Evolutionary conservation across 768 basidiomycete genomes (phyloP), one percentile per base, ranked within the genome.

Genomic region (Suillus paluster): DNA sequence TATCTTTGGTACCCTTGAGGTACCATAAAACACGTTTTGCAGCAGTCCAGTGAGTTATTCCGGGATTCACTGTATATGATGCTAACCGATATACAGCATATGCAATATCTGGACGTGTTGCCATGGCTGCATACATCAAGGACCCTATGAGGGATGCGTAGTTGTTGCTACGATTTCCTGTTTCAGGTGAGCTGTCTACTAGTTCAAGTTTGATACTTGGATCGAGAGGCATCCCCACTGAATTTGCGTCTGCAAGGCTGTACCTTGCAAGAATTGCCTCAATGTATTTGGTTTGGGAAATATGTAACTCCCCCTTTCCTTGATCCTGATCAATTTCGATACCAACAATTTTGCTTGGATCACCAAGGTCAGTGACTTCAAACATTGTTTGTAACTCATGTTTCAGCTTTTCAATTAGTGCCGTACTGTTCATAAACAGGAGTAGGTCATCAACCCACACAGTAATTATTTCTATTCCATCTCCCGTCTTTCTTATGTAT

Each of bases 321-420:
- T 23, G 14, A 34, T 65, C 23, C 0, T 30, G 4, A 15, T 54
- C 49, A n/a, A 65, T 53, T 21, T 65, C 61, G 3, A 65, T 15
- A 5, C 58, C 59, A 2, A 77, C 60, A 2, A 76, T 62, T 27
- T 67, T 66, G 15, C 53, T 63, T 23, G 67, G 67, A n/a, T 70
- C 42, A 3, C 64, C 64, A 0, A 75, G 46, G 30, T 65, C 56
- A 2, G 58, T 62, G 2, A 65, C 49, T 1, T 65, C 58, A 21
- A 65, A 65, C 7, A 53, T 15, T n/a, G 6, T 17, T 7, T 44
- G 19, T 11, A 65, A n/a, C 6, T 60, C 61, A 5, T 1, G 6
- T 57, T 65, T 65, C 0, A 62, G 46, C 4, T 17, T 12, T 7
- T 9, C 15, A 54, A 60, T 63, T 2, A 19, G 5, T 0, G 23